These are phyloP conservation scores for Podospora fimiseda DNA, from an alignment of 495 filamentous ascomycete species.

Conservation along the genomic window DNA sequence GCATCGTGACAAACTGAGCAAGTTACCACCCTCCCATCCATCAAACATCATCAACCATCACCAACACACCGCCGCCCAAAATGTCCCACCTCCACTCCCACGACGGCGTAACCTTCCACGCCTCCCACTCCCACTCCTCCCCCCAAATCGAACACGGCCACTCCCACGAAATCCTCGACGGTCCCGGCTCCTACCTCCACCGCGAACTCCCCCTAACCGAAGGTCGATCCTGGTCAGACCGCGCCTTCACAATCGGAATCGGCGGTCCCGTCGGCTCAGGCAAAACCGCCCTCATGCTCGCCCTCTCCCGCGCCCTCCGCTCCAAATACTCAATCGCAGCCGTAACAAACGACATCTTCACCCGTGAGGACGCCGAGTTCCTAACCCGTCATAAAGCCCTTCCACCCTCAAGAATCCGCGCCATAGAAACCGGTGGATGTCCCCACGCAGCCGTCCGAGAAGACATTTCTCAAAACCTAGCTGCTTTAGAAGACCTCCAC, in stretches of 20 bases:
- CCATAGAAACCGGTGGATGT: slow-evolving; percentile 97
- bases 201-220: slow-evolving; percentile 93
- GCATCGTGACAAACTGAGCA: background rate
- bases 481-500: slow-evolving; percentile 84
- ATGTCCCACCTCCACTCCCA: slow-evolving; percentile 23
- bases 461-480: slow-evolving; percentile 90
- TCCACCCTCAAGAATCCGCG: slow-evolving; percentile 72
- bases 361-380: slow-evolving; percentile 95
- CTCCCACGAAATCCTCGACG: slow-evolving; percentile 90
- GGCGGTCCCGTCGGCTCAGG: slow-evolving; percentile 96
- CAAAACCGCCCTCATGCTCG: slow-evolving; percentile 94
- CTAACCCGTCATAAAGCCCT: slow-evolving; percentile 81
- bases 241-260: slow-evolving; percentile 93
- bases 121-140: slow-evolving; percentile 49
- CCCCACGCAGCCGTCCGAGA: slow-evolving; percentile 97
- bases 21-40: background rate
- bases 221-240: slow-evolving; percentile 79
- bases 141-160: slow-evolving; percentile 79
- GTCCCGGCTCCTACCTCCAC: slow-evolving; percentile 80
- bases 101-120: slow-evolving; percentile 23
- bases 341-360: slow-evolving; percentile 99
- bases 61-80: too few relatives aligned
- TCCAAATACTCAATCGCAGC: slow-evolving; percentile 78
- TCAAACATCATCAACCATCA: background rate
- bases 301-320: slow-evolving; percentile 74